Base-by-base conservation (phyloP, 495 filamentous ascomycete species). In the Amorphotheca resinae region DNA sequence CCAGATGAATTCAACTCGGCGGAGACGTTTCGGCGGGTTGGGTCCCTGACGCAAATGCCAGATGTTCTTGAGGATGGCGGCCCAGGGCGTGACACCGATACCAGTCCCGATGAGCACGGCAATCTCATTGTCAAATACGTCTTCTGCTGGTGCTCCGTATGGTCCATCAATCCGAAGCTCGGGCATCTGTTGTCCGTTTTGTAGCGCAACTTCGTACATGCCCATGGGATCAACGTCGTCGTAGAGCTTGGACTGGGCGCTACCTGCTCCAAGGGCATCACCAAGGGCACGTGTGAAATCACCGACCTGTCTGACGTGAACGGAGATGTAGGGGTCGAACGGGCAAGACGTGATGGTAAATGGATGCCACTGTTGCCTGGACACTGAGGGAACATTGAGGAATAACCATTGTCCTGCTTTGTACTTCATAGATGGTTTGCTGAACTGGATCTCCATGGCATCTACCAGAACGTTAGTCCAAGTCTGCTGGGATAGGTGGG, bases 321-420 rank as follows among this genome's bases (percentile, higher is more conserved):
- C 73, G 40, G 84, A 91, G 55, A 96, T 73, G 62, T 98, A 95
- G 2, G 82, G 79, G 51, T 99, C 91, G 54, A 84, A 87, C 18
- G 93, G 91, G 62, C 93, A 96, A 38, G 93, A 96, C 9, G 91
- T 99, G 65, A 99, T 99, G 59, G 91, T 99, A 61, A 96, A 99
- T 12, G 91, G 91, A 63, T 99, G 91, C 91, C 91, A 99, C 66
- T 99, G 89, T 49, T 80, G 77, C 44, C 66, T 73, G 41, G 84
- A 93, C 31, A 99, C 78, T 4, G 82, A 76, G 1, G 91, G 91
- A 8, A 94, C 77, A 61, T 96, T 87, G 42, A 99, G 66, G 66
- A 96, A 95, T 15, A 96, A 75, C 86, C 88, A 99, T 61, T 99
- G 91, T 26, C 91, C 91, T 17, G 93, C 77, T 70, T 95, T 95